Conservation (phyloP, 352 stramenopile species). For the Globisporangium iwayamae region DNA sequence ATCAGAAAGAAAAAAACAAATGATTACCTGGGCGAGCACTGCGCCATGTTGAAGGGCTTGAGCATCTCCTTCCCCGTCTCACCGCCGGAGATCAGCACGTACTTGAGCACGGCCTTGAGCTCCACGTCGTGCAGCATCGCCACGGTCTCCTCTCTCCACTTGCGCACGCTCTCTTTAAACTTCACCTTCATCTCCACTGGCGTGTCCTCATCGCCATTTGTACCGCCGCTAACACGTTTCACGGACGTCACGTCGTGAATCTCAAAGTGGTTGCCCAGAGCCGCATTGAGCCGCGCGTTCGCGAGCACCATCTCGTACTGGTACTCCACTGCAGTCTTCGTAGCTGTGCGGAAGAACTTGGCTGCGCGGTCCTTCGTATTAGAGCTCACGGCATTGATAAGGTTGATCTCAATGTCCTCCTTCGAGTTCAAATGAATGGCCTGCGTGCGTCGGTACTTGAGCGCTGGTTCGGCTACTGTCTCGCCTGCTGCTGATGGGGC, state of each 20-base stretch:
- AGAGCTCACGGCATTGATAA: conserved; percentile 65
- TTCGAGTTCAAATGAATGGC: conserved; percentile 71
- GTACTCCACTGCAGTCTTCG: conserved; percentile 71
- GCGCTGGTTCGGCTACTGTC: conserved; percentile 12
- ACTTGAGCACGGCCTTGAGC: conserved; percentile 74
- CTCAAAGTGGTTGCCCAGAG: conserved; percentile 58
- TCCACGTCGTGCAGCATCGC: conserved; percentile 61
- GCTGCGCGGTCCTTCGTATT: conserved; percentile 43
- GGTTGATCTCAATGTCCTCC: conserved; percentile 62
- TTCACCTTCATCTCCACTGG: conserved; percentile 52
- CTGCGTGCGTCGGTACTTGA: conserved; percentile 49
- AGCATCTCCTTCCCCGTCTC: conserved; percentile 85
- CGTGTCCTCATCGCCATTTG: background rate
- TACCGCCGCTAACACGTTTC: conserved; percentile 18
- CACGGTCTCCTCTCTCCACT: conserved; percentile 80
- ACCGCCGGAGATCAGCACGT: conserved; percentile 73
- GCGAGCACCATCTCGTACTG: conserved; percentile 78
- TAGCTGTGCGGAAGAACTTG: conserved; percentile 81
- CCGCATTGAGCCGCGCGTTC: conserved; percentile 68
- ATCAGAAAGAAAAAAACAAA: background rate
- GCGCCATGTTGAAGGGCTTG: conserved; percentile 90
- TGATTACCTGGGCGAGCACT: conserved; percentile 61
- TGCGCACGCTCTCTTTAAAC: conserved; percentile 79
- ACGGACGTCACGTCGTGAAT: conserved; percentile 33
- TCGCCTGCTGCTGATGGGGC: background rate